Conservation (phyloP, 2,329 filamentous ascomycete genomes). For the Scedosporium apiospermum region DNA sequence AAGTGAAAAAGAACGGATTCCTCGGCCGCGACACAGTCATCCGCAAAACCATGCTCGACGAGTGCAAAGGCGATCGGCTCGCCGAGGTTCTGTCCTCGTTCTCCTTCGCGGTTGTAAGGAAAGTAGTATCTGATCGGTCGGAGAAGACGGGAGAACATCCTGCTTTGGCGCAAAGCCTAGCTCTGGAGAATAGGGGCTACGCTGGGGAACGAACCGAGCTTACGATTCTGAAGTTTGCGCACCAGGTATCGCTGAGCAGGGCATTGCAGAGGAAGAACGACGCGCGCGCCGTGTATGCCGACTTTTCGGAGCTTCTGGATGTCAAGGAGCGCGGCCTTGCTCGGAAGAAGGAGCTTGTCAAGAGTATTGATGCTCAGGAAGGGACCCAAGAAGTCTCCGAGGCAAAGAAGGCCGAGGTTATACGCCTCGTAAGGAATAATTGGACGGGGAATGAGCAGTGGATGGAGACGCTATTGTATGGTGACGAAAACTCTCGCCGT, state of each 20-base stretch:
- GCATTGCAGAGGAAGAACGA: slow-evolving; percentile 51
- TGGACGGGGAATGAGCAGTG: slow-evolving; percentile 73
- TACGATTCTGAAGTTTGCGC: slow-evolving; percentile 59
- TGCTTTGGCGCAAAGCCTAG: slow-evolving; percentile 43
- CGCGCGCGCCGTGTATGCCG: slow-evolving; percentile 46
- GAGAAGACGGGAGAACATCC: slow-evolving; percentile 28
- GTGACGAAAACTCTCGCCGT: slow-evolving; percentile 45
- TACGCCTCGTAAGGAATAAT: slow-evolving; percentile 56
- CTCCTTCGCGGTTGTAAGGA: slow-evolving; percentile 73
- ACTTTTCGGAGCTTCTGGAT: slow-evolving; percentile 56
- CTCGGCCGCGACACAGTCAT: slow-evolving; percentile 72
- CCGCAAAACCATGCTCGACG: slow-evolving; percentile 92
- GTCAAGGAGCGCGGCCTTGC: slow-evolving; percentile 51
- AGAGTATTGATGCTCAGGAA: slow-evolving; percentile 17
- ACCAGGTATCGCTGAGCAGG: slow-evolving; percentile 57
- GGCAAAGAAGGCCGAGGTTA: slow-evolving; percentile 37
- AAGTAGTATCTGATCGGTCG: slow-evolving; percentile 39
- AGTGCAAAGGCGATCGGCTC: slow-evolving; percentile 85
- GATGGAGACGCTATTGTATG: slow-evolving; percentile 61
- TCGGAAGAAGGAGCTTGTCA: slow-evolving; percentile 39
- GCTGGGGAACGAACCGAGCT: slow-evolving; percentile 45
- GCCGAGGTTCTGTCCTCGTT: slow-evolving; percentile 80
- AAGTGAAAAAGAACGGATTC: slow-evolving; percentile 77
- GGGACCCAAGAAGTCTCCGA: slow-evolving; percentile 26
- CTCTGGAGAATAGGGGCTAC: slow-evolving; percentile 50